Evolutionary conservation across 179 eudicot species (phyloP).

Genomic region (Beta corolliflora): DNA sequence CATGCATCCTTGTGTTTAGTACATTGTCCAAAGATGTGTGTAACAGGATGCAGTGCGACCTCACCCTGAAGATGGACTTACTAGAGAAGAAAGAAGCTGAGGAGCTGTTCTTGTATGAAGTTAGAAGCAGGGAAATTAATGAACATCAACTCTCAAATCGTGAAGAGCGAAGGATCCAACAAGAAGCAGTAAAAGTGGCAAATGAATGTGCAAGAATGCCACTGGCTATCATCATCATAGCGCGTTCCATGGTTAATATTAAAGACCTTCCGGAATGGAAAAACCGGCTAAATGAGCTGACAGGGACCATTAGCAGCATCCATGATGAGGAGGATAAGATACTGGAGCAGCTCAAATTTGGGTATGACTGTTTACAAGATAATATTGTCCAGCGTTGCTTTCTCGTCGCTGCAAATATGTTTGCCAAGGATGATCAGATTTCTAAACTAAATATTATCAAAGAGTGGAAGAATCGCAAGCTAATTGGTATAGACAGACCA

Average conservation of each 20-base stretch:
- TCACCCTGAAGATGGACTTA: slow-evolving; percentile 6
- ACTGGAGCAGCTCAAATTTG: slow-evolving; percentile 21
- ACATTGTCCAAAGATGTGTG: slow-evolving; percentile 18
- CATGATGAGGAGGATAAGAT: slow-evolving; percentile 22
- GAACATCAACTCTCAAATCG: background rate
- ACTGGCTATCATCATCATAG: slow-evolving; percentile 18
- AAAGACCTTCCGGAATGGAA: slow-evolving; percentile 19
- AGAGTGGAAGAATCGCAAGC: background rate
- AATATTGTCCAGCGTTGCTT: slow-evolving; percentile 2
- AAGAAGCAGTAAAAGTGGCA: slow-evolving; percentile 8
- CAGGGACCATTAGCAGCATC: slow-evolving; percentile 1
- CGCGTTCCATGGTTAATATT: slow-evolving; percentile 14
- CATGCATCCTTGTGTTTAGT: slow-evolving; percentile 16
- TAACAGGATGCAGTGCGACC: slow-evolving; percentile 21
- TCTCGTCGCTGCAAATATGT: background rate
- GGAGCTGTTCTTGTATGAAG: slow-evolving; percentile 18
- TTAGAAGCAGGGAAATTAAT: background rate
- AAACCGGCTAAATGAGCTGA: slow-evolving; percentile 8
- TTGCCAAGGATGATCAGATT: slow-evolving; percentile 1
- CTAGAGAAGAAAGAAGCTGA: slow-evolving; percentile 6
- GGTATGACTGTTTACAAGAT: slow-evolving; percentile 16
- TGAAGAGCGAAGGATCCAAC: background rate
- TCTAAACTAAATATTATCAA: background rate
- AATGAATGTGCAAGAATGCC: slow-evolving; percentile 27
- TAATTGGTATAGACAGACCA: background rate